Evolutionary conservation across 1,139 yeast species (phyloP), one percentile per base, ranked within the genome.

Genomic region (Lizanozyma gosingica): DNA sequence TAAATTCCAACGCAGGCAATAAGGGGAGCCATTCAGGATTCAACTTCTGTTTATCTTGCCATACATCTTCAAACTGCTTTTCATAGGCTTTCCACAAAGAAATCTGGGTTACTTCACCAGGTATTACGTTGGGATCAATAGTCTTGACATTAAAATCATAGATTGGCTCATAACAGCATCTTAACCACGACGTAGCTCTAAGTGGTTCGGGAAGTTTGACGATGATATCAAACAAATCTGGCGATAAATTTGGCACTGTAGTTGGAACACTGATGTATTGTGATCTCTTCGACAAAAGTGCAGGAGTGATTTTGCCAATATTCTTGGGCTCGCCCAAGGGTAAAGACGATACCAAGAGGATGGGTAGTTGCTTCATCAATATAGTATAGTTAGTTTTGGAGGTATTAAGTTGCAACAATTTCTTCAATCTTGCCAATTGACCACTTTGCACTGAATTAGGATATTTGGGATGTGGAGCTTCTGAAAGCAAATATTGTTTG

Each of bases 41-140:
- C 41, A 68, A 68, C 35, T 63, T 65, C 41, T 78, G 78, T n/a
- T 59, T 53, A 39, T 55, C 49, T 15, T 59, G 54, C 67, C 72
- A 62, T 40, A 63, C 62, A 40, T 65, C 65, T 43, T 71, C 71
- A 53, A 92, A 92, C 56, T 84, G 94, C 18, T 80, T 69, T 57
- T 92, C 98, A 60, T 92, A 92, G 0, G 95, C 81, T 58, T 90
- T 87, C 99, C 99, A 92, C 39, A 92, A 72, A 14, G 95, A 84
- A 29, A 92, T 88, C 62, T 92, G 99, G 0, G 97, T 90, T 8
- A 90, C 96, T 57, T 88, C 96, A 3, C 94, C 88, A 3, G 69
- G 64, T 11, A 56, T 45, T 29, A 52, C 57, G 15, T 59, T 63
- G 33, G 52, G 51, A 15, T 45, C 45, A 6, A 43, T 43, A 15